These are phyloP conservation scores for Pelargonium myrrhifolium DNA, from an alignment of 441 rosid genomes.

Conservation along the genomic window DNA sequence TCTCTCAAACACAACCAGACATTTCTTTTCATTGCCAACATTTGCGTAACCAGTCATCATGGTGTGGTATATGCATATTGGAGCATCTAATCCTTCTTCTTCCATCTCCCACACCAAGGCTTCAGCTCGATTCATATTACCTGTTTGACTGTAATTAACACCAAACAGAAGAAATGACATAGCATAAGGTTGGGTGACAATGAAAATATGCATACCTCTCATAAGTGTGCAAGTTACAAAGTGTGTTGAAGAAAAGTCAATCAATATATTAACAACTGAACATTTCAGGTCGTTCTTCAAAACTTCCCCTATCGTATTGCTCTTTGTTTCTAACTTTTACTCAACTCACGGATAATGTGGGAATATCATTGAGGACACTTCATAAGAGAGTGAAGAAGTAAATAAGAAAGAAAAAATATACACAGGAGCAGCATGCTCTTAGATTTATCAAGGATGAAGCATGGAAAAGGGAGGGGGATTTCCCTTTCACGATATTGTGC, in stretches of 20 bases:
- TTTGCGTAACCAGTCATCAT: slow-evolving; percentile 96
- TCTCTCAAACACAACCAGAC: slow-evolving; percentile 73
- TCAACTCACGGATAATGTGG: too few species aligned
- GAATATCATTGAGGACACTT: too few species aligned
- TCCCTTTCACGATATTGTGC: not conserved
- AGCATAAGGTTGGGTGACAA: not conserved
- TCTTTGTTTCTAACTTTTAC: too few species aligned
- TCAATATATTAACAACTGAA: too few species aligned
- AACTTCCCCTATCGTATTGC: too few species aligned
- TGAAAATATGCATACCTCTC: not conserved
- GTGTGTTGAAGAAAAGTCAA: too few species aligned
- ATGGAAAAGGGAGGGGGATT: too few species aligned
- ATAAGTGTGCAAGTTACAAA: not conserved
- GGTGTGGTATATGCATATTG: slow-evolving; percentile 76
- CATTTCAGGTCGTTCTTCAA: too few species aligned
- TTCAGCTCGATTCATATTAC: slow-evolving; percentile 77
- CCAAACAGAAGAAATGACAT: not conserved
- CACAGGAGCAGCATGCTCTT: too few species aligned
- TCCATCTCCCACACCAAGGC: slow-evolving; percentile 91
- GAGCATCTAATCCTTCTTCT: slow-evolving; percentile 95
- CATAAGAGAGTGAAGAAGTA: too few species aligned
- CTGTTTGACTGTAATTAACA: slow-evolving; percentile 49
- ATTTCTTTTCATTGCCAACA: slow-evolving; percentile 72
- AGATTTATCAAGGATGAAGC: too few species aligned
- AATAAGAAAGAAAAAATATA: too few species aligned